Base-by-base conservation (phyloP, 257 asterid species). In the Solanum bulbocastanum region DNA sequence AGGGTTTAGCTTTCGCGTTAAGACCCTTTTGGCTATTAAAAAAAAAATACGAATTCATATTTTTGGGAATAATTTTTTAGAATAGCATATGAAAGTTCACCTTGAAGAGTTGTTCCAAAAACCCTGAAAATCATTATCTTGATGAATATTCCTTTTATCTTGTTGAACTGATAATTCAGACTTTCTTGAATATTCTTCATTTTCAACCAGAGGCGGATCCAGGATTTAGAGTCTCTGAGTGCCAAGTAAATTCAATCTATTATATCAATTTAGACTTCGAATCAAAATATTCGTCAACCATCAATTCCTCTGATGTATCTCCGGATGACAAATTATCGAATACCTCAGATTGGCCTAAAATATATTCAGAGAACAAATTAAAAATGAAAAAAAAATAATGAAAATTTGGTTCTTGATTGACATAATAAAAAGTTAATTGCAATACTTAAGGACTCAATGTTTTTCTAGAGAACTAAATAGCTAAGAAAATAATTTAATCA, bases 51-150 rank as follows among this genome's bases (percentile, higher is more conserved):
- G 2, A n/a, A 32, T 69, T 69, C 23, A 30, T 1, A 32, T 69
- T 7, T 69, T 27, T 30, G 3, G 39, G 8, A 66, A 12, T 66
- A 66, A 25, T 66, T 25, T 66, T 66, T 66, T 25, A 4, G 32
- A 69, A 12, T 25, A n/a, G 15, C 15, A 46, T 79, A 27, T 8
- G 49, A 4, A 44, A 44, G 9, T 79, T 87, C 89, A 94, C 98
- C 98, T 94, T 73, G 98, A 94, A 82, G 96, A 93, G 89, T 95
- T 96, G 92, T 91, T 92, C 97, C 98, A 94, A 32, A 94, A 90
- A 60, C 83, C 91, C 83, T 60, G 90, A 82, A 78, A 87, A 37
- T 69, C 39, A 30, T 91, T 92, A 14, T 92, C 94, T 88, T 92
- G 93, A 68, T 69, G 25, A 32, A 16, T 32, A 71, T 71, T 71